phyloP scores from a whole-genome alignment of 345 rosid species.

The Ricinus communis region DNA sequence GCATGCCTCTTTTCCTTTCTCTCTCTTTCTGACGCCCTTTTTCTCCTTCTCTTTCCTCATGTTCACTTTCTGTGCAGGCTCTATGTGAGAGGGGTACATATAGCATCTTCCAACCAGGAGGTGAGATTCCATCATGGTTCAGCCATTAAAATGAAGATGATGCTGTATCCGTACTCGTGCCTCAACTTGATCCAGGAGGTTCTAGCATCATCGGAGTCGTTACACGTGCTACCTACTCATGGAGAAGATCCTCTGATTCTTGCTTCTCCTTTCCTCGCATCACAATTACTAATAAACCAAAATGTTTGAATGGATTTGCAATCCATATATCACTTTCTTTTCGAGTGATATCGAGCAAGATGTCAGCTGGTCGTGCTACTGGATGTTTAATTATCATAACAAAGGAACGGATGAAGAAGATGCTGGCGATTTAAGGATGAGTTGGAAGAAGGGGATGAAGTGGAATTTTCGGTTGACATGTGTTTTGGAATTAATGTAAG shows the following conservation, averaged over 20 bases:
- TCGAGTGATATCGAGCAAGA: background rate
- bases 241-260: background rate
- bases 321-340: constrained; percentile 5
- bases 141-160: constrained; percentile 7
- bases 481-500: background rate
- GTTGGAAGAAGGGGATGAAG: constrained; percentile 14
- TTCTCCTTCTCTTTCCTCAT: background rate
- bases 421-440: background rate
- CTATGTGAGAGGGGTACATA: constrained; percentile 7
- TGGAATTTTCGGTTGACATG: constrained; percentile 2
- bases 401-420: background rate
- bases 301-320: constrained; percentile 2
- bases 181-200: background rate
- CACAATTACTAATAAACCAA: background rate
- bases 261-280: background rate
- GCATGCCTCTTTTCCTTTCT: background rate
- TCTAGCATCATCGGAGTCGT: background rate
- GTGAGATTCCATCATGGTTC: constrained; percentile 15
- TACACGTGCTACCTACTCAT: background rate
- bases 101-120: constrained; percentile 6
- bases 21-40: too few relatives aligned
- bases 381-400: constrained; percentile 17
- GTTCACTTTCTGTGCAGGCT: background rate
- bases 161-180: background rate
- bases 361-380: constrained; percentile 20